These are phyloP conservation scores for Elaeis oleifera DNA, from an alignment of 202 grass and related monocot genomes.

Conservation along the genomic window DNA sequence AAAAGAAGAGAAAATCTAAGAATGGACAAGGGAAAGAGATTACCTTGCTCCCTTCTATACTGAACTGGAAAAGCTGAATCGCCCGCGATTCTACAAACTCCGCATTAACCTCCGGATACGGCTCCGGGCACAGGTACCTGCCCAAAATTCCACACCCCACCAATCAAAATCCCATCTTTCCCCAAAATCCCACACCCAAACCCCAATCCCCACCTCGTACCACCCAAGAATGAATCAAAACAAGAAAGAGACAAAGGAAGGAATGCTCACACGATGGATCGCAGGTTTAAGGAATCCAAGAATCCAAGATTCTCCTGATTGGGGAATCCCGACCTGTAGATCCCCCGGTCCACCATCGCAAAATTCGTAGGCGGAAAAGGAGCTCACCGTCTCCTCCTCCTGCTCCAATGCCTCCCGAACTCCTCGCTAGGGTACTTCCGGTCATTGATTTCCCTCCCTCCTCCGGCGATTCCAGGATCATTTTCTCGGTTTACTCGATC, in stretches of 20 bases:
- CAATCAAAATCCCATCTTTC: background rate
- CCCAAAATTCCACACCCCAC: background rate
- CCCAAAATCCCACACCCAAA: background rate
- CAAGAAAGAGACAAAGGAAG: background rate
- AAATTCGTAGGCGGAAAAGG: conserved; percentile 4
- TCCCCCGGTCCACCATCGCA: conserved; percentile 5
- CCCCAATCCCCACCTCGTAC: no score
- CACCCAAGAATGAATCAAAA: background rate
- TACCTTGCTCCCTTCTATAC: conserved; percentile 21
- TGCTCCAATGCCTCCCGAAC: background rate
- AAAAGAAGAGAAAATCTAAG: background rate
- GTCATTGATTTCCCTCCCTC: no score
- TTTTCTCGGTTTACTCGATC: no score
- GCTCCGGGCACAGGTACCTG: conserved; percentile 18
- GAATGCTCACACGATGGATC: conserved; percentile 16
- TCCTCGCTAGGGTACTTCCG: no score
- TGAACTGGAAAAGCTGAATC: conserved; percentile 18
- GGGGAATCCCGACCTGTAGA: conserved; percentile 19
- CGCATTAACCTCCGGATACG: conserved; percentile 10
- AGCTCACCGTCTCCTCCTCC: background rate
- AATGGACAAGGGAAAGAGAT: background rate
- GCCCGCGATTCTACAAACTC: conserved; percentile 12
- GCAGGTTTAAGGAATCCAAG: conserved; percentile 3
- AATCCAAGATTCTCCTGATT: background rate
- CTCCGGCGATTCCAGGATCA: no score